phyloP scores from a whole-genome alignment of 306 rosid species.

The Luffa aegyptiaca region DNA sequence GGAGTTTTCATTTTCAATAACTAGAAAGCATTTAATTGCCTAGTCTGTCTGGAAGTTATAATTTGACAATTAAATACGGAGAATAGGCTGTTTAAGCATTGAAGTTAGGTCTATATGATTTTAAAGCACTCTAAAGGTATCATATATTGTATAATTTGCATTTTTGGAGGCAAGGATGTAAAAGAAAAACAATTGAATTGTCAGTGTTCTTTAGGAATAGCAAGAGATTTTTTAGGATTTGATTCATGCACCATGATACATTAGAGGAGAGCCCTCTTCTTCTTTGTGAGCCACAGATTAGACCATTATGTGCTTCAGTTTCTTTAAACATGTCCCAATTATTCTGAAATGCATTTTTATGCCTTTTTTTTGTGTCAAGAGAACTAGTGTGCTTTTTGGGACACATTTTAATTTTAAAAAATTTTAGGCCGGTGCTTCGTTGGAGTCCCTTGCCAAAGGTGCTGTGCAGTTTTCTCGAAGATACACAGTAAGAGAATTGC shows the following conservation, averaged over 20 bases:
- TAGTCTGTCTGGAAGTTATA: background rate
- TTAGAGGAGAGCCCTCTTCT: background rate
- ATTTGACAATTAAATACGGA: background rate
- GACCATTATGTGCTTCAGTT: background rate
- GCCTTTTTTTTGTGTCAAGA: background rate
- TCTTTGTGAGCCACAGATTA: background rate
- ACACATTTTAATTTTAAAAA: conserved; percentile 9
- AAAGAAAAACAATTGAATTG: background rate
- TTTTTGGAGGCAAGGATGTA: background rate
- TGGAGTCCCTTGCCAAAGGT: conserved; percentile 96
- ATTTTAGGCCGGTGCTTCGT: conserved; percentile 89
- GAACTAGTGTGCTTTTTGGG: background rate
- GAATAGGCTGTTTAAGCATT: background rate
- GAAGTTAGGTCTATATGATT: background rate
- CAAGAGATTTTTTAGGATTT: background rate
- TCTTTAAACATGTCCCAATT: background rate
- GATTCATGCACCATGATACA: background rate
- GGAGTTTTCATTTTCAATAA: background rate
- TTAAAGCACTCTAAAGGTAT: background rate
- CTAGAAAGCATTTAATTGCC: background rate
- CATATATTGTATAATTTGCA: background rate
- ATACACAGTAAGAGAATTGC: conserved; percentile 57
- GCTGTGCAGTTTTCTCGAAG: conserved; percentile 84
- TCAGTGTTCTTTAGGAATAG: background rate
- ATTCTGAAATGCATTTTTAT: background rate